phyloP scores from a whole-genome alignment of 768 basidiomycete species.

The Suillus hirtellus region DNA sequence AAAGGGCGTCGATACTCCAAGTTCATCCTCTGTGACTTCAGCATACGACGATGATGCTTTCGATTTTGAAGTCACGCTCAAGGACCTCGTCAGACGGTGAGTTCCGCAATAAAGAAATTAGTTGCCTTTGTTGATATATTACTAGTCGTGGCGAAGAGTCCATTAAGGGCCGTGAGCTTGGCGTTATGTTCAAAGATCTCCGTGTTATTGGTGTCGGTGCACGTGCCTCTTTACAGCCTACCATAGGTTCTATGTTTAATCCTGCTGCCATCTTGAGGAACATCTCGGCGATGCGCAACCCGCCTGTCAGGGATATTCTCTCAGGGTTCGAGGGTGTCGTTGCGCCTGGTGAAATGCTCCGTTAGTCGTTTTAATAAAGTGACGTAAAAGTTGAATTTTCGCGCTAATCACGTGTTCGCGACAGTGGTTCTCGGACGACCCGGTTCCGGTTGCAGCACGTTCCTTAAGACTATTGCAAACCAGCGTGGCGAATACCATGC shows the following conservation, averaged over 20 bases:
- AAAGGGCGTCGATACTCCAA: too few relatives aligned
- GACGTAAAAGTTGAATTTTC: neutral
- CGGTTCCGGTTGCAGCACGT: constrained; percentile 82
- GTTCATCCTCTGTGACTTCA: neutral
- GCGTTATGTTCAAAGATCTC: constrained; percentile 60
- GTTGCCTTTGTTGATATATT: neutral
- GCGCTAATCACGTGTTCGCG: neutral
- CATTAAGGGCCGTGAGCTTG: constrained; percentile 56
- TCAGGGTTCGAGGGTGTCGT: constrained; percentile 56
- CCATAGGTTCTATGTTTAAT: constrained; percentile 63
- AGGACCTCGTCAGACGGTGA: constrained; percentile 25
- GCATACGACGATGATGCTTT: constrained; percentile 26
- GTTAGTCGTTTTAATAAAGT: constrained; percentile 41
- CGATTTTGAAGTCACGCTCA: constrained; percentile 31
- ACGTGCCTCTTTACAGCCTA: constrained; percentile 54
- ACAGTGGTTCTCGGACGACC: constrained; percentile 74
- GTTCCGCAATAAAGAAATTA: neutral
- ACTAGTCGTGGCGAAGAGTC: constrained; percentile 47
- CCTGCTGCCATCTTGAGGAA: constrained; percentile 44
- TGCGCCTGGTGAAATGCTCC: constrained; percentile 65
- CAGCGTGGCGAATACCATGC: constrained; percentile 62
- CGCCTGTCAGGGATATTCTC: constrained; percentile 59
- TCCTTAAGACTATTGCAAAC: constrained; percentile 83
- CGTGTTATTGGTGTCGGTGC: constrained; percentile 61
- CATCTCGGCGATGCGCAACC: constrained; percentile 53